Conservation (phyloP, 306 rosid genomes). For the Prunus padus region DNA sequence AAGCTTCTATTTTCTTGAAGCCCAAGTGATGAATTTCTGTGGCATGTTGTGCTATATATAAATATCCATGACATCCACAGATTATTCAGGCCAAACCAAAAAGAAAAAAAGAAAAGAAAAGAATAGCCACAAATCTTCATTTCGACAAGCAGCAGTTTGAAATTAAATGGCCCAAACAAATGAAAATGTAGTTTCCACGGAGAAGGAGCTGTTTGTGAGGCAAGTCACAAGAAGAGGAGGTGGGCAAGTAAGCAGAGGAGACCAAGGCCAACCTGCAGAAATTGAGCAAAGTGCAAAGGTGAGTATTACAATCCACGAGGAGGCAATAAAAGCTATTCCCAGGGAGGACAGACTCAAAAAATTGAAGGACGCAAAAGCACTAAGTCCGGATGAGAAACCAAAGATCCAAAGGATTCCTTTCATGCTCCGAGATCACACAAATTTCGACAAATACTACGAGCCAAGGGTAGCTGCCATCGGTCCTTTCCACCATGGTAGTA, state of each 20-base stretch:
- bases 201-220: too few relatives aligned
- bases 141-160: neutral
- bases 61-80: neutral
- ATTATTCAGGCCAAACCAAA: neutral
- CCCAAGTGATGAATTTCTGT: neutral
- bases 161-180: neutral
- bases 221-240: neutral
- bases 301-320: neutral
- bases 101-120: neutral
- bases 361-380: neutral
- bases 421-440: neutral
- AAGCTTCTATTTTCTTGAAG: neutral
- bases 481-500: constrained; percentile 20
- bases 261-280: neutral
- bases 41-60: neutral
- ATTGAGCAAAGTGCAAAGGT: neutral
- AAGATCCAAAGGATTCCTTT: constrained; percentile 2
- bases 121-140: neutral
- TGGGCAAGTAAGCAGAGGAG: neutral
- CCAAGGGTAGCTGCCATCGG: constrained; percentile 19
- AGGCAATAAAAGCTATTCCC: neutral
- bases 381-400: neutral
- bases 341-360: neutral
- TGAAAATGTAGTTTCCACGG: too few relatives aligned
- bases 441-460: neutral